phyloP scores from a whole-genome alignment of 2,329 filamentous ascomycete genomes.

The Cercospora sp. region DNA sequence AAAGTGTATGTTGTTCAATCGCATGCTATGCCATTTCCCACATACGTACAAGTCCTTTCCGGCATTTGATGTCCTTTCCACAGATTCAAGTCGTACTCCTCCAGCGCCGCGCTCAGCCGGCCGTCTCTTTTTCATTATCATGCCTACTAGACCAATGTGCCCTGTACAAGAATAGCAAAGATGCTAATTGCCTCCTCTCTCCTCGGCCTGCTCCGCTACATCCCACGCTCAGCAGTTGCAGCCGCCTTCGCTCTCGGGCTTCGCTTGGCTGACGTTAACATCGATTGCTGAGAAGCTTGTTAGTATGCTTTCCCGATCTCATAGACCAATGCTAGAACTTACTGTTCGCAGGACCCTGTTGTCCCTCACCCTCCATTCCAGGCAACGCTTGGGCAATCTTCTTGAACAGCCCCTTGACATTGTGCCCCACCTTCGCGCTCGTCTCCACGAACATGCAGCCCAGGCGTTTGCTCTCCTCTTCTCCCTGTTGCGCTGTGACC shows the following conservation, averaged over 20 bases:
- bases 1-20: not conserved
- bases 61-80: not conserved
- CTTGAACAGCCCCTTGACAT: slow-evolving; percentile 96
- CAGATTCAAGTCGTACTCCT: not conserved
- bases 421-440: slow-evolving; percentile 94
- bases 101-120: slow-evolving; percentile 3
- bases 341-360: slow-evolving; percentile 78
- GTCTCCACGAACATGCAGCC: slow-evolving; percentile 99
- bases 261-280: slow-evolving; percentile 40
- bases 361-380: slow-evolving; percentile 91
- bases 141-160: not conserved
- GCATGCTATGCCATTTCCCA: not conserved
- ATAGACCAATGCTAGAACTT: slow-evolving; percentile 42
- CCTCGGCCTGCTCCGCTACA: not conserved
- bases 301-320: slow-evolving; percentile 17
- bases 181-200: not conserved
- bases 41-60: not conserved
- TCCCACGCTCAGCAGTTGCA: slow-evolving; percentile 37
- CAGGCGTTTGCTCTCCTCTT: slow-evolving; percentile 97
- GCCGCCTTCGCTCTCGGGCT: slow-evolving; percentile 41
- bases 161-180: slow-evolving; percentile 13
- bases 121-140: not conserved
- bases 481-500: slow-evolving; percentile 92
- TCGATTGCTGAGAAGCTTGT: slow-evolving; percentile 37
- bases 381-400: slow-evolving; percentile 97